Evolutionary conservation across 2,329 filamentous ascomycete species (phyloP), one percentile per base, ranked within the genome.

Genomic region (Sarocladiaceae sp.): DNA sequence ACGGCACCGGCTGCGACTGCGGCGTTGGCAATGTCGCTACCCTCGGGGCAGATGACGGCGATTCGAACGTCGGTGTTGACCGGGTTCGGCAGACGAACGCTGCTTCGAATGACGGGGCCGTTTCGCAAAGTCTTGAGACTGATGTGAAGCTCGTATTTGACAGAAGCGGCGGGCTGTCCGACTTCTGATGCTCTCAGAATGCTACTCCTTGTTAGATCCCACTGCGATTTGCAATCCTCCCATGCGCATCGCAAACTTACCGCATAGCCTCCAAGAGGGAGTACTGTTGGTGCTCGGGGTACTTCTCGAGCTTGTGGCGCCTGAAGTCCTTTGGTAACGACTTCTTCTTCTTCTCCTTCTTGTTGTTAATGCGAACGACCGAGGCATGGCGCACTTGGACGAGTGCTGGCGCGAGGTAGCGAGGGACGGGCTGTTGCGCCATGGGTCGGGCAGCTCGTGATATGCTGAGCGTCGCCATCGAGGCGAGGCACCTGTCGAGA

Each of bases 131-230:
- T 91, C 63, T 86, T 86, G 57, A 99, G 74, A 64, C 87, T 91
- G 61, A 99, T 74, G 62, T 89, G 81, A 49, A 97, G 63, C 68
- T 97, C 94, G 75, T 99, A 99, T 69, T 97, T 97, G 59, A 84
- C 77, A 11, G 77, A 75, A 2, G 79, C 77, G 3, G 89, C 87
- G 47, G 86, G 80, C 51, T 83, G 83, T 64, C 94, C 93, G 61
- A 97, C 92, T 80, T 99, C 94, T 64, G 87, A 85, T 46, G 94
- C 93, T 63, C 90, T 89, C 58, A 99, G 83, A 67, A 96, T 94
- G 66, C 91, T 96, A 52, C 50, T 10, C 10, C 23, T n/a, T n/a
- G 40, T 44, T n/a, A 40, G 37, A 7, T 40, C 18, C 37, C 12
- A 22, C 15, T n/a, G n/a, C n/a, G n/a, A n/a, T n/a, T n/a, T n/a